phyloP scores from a whole-genome alignment of 768 basidiomycete species.

The Russula griseocarnosa region DNA sequence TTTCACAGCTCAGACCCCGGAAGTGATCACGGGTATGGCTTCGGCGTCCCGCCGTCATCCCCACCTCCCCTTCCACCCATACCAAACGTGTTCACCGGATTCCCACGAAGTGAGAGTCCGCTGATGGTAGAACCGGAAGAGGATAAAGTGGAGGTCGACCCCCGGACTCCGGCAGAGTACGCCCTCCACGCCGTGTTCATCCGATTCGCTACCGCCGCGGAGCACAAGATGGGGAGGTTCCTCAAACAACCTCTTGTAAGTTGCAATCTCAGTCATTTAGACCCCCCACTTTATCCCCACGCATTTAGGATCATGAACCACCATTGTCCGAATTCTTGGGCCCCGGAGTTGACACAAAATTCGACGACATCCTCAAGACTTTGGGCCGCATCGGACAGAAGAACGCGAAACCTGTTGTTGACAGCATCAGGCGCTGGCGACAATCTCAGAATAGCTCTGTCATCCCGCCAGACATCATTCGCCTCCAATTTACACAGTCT shows the following conservation, averaged over 20 bases:
- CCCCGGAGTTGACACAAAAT: conserved; percentile 64
- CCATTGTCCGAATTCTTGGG: conserved; percentile 66
- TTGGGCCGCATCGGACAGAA: conserved; percentile 84
- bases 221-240: conserved; percentile 74
- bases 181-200: conserved; percentile 87
- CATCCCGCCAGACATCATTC: conserved; percentile 46
- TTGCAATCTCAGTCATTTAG: conserved; percentile 11
- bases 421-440: conserved; percentile 85
- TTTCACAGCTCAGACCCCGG: conserved; percentile 68
- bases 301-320: conserved; percentile 62
- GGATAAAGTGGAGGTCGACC: conserved; percentile 63
- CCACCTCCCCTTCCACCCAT: conserved; percentile 80
- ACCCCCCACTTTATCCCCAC: background rate
- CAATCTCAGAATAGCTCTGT: conserved; percentile 64
- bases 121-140: conserved; percentile 46
- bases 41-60: conserved; percentile 42
- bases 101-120: conserved; percentile 47
- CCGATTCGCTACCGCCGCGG: conserved; percentile 75
- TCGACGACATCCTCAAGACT: conserved; percentile 82
- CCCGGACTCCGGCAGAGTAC: conserved; percentile 82
- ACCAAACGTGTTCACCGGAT: conserved; percentile 50
- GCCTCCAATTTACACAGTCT: conserved; percentile 46
- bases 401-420: conserved; percentile 77
- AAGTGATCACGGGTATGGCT: conserved; percentile 57
- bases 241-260: conserved; percentile 65